Evolutionary conservation across 2,329 filamentous ascomycete species (phyloP).

Genomic region (Byssoonygena ceratinophila): DNA sequence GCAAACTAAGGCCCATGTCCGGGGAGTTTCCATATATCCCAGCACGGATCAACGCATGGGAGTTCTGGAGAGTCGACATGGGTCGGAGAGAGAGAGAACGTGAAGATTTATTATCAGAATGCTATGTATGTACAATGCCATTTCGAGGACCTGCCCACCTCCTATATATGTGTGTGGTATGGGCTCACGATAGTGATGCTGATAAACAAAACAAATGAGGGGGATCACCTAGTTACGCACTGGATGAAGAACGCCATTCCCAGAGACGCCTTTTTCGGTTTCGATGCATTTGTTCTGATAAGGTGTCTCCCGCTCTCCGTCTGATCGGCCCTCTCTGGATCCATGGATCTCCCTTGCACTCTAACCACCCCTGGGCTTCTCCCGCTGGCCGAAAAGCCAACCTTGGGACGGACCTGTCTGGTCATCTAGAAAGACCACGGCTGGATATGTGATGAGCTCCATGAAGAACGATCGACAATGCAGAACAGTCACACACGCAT

Average conservation of each 20-base stretch:
- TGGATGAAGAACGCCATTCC: too few species aligned
- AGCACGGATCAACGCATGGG: constrained; percentile 14
- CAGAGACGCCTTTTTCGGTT: too few species aligned
- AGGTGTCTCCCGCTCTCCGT: too few species aligned
- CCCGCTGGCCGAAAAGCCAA: constrained; percentile 6
- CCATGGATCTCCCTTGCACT: constrained; percentile 9
- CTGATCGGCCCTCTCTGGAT: neutral
- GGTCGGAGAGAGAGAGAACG: neutral
- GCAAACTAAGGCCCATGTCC: too few species aligned
- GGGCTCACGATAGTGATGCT: too few species aligned
- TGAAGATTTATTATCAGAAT: constrained; percentile 3
- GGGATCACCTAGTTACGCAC: too few species aligned
- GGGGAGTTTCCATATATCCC: constrained; percentile 2
- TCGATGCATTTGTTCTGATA: too few species aligned
- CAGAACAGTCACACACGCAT: too few species aligned
- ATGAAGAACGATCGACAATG: neutral
- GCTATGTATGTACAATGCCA: neutral
- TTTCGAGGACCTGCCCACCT: neutral
- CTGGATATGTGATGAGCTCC: neutral
- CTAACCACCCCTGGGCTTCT: neutral
- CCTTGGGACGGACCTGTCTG: neutral
- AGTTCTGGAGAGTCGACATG: too few species aligned
- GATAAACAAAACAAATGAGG: too few species aligned
- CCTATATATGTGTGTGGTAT: too few species aligned
- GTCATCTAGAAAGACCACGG: neutral